Conservation (phyloP, 768 basidiomycete genomes). For the Amanita subjunquillea region DNA sequence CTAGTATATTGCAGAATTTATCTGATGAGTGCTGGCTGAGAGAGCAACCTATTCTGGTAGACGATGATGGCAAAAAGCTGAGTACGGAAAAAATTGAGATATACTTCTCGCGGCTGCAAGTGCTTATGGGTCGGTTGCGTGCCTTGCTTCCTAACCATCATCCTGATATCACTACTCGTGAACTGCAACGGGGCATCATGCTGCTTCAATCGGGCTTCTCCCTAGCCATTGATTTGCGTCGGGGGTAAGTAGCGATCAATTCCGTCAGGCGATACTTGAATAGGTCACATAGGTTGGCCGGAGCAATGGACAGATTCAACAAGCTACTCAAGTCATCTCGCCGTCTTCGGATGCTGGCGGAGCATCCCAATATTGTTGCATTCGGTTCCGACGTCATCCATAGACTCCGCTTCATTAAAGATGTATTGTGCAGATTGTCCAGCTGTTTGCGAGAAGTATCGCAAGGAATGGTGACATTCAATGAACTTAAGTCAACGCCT, state of each 20-base stretch:
- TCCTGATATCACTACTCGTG: conserved; percentile 75
- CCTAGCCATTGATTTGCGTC: conserved; percentile 50
- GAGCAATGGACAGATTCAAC: conserved; percentile 12
- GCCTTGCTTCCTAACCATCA: conserved; percentile 60
- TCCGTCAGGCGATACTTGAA: background rate
- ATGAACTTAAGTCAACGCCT: conserved; percentile 8
- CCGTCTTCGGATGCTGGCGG: conserved; percentile 19
- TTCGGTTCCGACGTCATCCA: conserved; percentile 12
- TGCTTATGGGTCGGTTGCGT: conserved; percentile 57
- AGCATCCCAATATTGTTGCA: conserved; percentile 12
- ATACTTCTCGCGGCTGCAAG: conserved; percentile 57
- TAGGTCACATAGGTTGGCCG: conserved; percentile 18
- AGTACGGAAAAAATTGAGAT: conserved; percentile 36
- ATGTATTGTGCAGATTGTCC: conserved; percentile 20
- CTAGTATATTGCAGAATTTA: conserved; percentile 53
- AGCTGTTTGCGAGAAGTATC: conserved; percentile 28
- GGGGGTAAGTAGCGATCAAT: conserved; percentile 40
- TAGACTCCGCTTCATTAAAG: conserved; percentile 13
- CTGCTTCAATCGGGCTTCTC: conserved; percentile 74
- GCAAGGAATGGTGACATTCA: conserved; percentile 22
- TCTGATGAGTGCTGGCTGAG: conserved; percentile 50
- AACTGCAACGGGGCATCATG: conserved; percentile 69
- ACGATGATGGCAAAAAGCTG: conserved; percentile 11
- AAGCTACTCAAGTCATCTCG: conserved; percentile 15
- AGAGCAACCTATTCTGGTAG: conserved; percentile 41